Evolutionary conservation across 2,329 filamentous ascomycete species (phyloP).

Genomic region (Colletotrichum acutatum): DNA sequence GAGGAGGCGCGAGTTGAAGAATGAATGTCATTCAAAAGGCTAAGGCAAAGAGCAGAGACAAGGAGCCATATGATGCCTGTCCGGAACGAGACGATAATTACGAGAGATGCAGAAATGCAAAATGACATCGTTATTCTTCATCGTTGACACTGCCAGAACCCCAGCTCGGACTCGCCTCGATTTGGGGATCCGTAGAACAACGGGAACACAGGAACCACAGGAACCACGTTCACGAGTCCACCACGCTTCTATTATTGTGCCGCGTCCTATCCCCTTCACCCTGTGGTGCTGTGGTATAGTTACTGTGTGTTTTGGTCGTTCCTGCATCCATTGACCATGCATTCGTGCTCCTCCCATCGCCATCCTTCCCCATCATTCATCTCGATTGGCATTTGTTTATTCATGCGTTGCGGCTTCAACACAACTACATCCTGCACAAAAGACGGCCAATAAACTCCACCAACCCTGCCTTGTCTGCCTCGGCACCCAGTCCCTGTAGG

Average conservation of each 20-base stretch:
- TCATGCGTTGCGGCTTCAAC: slow-evolving; percentile 16
- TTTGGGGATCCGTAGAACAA: neutral
- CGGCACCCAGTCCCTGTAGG: slow-evolving; percentile 8
- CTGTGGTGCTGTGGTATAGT: neutral
- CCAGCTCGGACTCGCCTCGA: neutral
- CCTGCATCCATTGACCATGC: neutral
- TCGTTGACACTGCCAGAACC: neutral
- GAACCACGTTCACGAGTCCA: neutral
- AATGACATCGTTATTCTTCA: slow-evolving; percentile 7
- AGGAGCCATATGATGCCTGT: neutral
- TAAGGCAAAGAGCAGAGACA: neutral
- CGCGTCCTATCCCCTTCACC: neutral
- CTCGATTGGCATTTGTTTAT: slow-evolving; percentile 35
- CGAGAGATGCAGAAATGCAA: slow-evolving; percentile 2
- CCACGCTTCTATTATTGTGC: slow-evolving; percentile 4
- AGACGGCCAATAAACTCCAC: slow-evolving; percentile 1
- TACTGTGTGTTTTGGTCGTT: neutral
- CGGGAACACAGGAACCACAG: neutral
- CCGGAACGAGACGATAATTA: neutral
- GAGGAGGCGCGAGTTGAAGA: slow-evolving; percentile 8
- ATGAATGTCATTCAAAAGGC: slow-evolving; percentile 9
- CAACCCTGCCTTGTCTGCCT: neutral
- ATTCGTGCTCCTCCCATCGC: neutral
- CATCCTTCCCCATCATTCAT: slow-evolving; percentile 17
- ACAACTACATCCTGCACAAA: slow-evolving; percentile 3